Base-by-base conservation (phyloP, 2,329 filamentous ascomycete species). In the Aquanectria penicillioides region DNA sequence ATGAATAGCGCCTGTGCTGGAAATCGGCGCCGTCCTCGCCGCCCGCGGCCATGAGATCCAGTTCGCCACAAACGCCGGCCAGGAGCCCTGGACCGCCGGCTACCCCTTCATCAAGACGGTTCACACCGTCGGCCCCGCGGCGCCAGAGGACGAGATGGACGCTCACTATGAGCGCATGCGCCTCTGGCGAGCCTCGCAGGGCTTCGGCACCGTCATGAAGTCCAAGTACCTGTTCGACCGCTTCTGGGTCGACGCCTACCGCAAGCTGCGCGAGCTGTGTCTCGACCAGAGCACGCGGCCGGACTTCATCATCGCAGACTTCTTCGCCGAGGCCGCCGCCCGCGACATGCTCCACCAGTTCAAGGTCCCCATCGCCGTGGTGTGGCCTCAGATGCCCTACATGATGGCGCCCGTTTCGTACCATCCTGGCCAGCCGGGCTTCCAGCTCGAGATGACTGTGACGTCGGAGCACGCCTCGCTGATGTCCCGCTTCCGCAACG, bases 231-330 rank as follows among this genome's bases (percentile, higher is more conserved):
- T 75, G 34, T 76, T 76, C 49, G 76, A 79, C 47, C 70, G 71
- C 1, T 74, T 72, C 59, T 80, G 76, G 77, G 68, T 72, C 8
- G 57, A 71, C 8, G 72, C 67, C 18, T 70, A 70, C 26, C 61
- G 50, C 1, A 50, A 58, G 4, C 56, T 73, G 3, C 49, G 44
- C 1, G 28, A n/a, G 1, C 13, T 73, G 1, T 66, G 64, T 12
- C 15, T 38, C 7, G 49, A 71, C 36, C 46, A 59, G 5, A 61
- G 53, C 2, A 71, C 65, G 2, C 63, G 67, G 11, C 78, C 78
- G 0, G 72, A 75, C 60, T 71, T 80, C 50, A 77, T 81, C 20
- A 53, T 81, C 3, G 75, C 77, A 0, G 78, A 81, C 49, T 81
- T 78, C 69, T 78, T 80, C 33, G 76, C 75, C 23, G 77, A 81